Evolutionary conservation across 495 filamentous ascomycete genomes (phyloP), one percentile per base, ranked within the genome.

Genomic region (Platismatia glauca): DNA sequence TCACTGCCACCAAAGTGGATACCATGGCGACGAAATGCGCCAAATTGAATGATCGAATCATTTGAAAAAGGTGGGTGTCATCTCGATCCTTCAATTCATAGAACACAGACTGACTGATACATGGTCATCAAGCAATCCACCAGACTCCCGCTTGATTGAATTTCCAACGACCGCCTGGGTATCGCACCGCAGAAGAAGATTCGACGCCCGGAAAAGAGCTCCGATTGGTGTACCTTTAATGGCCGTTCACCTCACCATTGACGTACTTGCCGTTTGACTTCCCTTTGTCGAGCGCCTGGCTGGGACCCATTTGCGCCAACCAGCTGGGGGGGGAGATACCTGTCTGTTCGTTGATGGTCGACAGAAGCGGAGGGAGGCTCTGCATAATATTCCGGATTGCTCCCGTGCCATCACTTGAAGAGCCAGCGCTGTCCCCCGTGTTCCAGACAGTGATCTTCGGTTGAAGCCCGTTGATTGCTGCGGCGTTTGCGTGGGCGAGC

Each of bases 371-470:
- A 46, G 89, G 89, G 58, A 94, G 75, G 61, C 82, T 83, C 72
- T 92, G 89, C 77, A 90, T 89, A 50, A 90, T 71, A 62, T 79
- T 82, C 24, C 81, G 69, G 41, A 85, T 78, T 7, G 82, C 73
- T 6, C 75, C 82, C 27, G 74, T 71, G 6, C 75, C 66, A 70
- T 82, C 79, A 7, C 70, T 71, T 48, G 67, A 61, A 18, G 68
- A 71, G 34, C 69, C 70, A 37, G 71, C 66, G 48, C 61, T 67
- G 41, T 71, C 70, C 27, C 86, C 88, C 38, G 89, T 92, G 72
- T 91, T 92, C 89, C 89, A 94, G 13, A 90, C 81, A 56, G 83
- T 90, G 74, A 94, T 94, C 84, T 92, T 94, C 60, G 89, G 89
- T 68, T 89, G 82, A 66, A 94, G 75, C 56, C 89, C 89, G 52